phyloP scores from a whole-genome alignment of 352 stramenopile genomes.

The Globisporangium emineosum region DNA sequence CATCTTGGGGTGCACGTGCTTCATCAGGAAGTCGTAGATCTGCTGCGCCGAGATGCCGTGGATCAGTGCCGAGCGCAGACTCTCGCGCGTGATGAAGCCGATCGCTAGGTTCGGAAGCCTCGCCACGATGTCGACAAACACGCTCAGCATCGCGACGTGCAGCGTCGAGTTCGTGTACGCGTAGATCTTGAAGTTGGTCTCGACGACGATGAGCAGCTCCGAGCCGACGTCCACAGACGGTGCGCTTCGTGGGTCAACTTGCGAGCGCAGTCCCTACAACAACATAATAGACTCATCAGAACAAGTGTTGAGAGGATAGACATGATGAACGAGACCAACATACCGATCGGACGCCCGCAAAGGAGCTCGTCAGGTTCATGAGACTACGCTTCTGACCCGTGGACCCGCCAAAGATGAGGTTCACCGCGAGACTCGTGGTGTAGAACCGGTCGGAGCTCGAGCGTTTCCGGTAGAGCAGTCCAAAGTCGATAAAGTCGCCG shows the following conservation, averaged over 20 bases:
- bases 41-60: slow-evolving; percentile 90
- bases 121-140: slow-evolving; percentile 90
- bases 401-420: slow-evolving; percentile 86
- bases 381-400: slow-evolving; percentile 52
- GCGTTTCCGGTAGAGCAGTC: slow-evolving; percentile 73
- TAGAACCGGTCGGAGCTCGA: slow-evolving; percentile 74
- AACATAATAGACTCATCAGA: no score
- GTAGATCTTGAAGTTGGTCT: slow-evolving; percentile 93
- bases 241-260: slow-evolving; percentile 33
- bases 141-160: slow-evolving; percentile 91
- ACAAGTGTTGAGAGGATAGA: no score
- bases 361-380: slow-evolving; percentile 48
- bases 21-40: slow-evolving; percentile 91
- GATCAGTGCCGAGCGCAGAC: slow-evolving; percentile 84
- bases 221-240: slow-evolving; percentile 34
- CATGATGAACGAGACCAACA: not conserved
- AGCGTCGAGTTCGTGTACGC: slow-evolving; percentile 88
- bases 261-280: slow-evolving; percentile 32
- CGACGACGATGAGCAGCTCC: slow-evolving; percentile 72
- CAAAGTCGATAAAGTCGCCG: slow-evolving; percentile 85
- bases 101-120: slow-evolving; percentile 89
- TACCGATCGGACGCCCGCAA: slow-evolving; percentile 35
- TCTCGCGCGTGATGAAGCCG: slow-evolving; percentile 89
- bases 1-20: slow-evolving; percentile 86
- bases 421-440: slow-evolving; percentile 86